A percentile compares a stretch with the other conserved stretches of the same genome.
Evolutionary conservation across 2,329 filamentous ascomycete species (phyloP).

Genomic region (Alternaria gaisen): DNA sequence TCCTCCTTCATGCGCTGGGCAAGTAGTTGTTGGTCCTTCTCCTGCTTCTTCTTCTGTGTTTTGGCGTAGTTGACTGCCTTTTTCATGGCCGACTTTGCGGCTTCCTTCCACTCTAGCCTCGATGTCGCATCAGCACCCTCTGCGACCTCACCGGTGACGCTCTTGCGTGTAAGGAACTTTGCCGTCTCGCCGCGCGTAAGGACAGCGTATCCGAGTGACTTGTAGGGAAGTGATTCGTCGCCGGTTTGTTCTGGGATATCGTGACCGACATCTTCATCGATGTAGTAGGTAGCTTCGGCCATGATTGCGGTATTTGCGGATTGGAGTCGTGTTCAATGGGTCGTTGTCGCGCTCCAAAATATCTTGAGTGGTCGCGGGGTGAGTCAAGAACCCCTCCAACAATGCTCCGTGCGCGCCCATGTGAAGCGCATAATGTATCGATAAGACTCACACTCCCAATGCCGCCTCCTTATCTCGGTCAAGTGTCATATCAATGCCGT

Average conservation of each 20-base stretch:
- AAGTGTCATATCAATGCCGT: conserved; percentile 8
- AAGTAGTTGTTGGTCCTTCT: conserved; percentile 77
- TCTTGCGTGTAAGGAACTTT: conserved; percentile 73
- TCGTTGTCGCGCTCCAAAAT: conserved; percentile 36
- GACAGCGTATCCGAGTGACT: conserved; percentile 80
- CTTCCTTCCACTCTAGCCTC: conserved; percentile 79
- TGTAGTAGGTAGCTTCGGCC: conserved; percentile 66
- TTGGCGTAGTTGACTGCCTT: conserved; percentile 80
- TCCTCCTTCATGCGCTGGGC: conserved; percentile 77
- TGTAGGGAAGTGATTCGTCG: conserved; percentile 78
- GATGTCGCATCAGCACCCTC: conserved; percentile 66
- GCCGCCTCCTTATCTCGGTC: conserved; percentile 22
- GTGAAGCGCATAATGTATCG: conserved; percentile 30
- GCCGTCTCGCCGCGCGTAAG: conserved; percentile 71
- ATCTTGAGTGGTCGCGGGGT: conserved; percentile 32
- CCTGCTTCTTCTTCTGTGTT: conserved; percentile 82
- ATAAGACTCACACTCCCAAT: conserved; percentile 19
- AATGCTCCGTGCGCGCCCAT: conserved; percentile 19
- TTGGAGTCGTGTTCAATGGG: conserved; percentile 25
- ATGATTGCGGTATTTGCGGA: conserved; percentile 45
- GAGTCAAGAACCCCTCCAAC: conserved; percentile 33
- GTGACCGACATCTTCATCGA: conserved; percentile 81
- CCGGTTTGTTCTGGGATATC: conserved; percentile 74
- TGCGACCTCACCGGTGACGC: conserved; percentile 46
- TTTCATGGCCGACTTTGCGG: conserved; percentile 84